phyloP scores from a whole-genome alignment of 768 basidiomycete genomes.

The Strobilomyces dryophilus region DNA sequence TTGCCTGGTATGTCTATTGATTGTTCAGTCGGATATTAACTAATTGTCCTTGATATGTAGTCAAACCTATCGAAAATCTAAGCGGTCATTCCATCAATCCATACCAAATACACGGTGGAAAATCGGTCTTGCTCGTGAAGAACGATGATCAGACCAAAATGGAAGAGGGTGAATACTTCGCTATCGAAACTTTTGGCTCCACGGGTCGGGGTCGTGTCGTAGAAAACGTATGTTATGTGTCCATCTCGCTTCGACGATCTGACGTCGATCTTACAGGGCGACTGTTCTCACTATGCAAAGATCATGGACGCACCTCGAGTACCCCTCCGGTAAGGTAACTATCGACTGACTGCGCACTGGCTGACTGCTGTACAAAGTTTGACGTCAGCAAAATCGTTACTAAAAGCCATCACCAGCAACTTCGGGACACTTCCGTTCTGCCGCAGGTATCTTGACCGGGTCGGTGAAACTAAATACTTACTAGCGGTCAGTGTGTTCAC shows the following conservation, averaged over 20 bases:
- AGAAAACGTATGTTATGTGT: constrained; percentile 54
- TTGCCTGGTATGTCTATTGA: constrained; percentile 55
- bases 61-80: constrained; percentile 91
- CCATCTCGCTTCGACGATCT: background rate
- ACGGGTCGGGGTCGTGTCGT: constrained; percentile 87
- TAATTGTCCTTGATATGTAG: constrained; percentile 36
- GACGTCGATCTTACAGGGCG: constrained; percentile 51
- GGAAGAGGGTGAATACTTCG: constrained; percentile 99
- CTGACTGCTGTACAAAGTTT: constrained; percentile 45
- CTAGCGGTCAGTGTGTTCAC: constrained; percentile 58
- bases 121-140: constrained; percentile 86
- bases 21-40: background rate
- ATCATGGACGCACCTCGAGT: constrained; percentile 65
- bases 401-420: constrained; percentile 84
- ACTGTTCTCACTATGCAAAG: constrained; percentile 90
- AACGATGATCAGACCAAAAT: constrained; percentile 91
- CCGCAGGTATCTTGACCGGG: constrained; percentile 88
- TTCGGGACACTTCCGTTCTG: constrained; percentile 97
- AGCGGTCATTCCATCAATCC: constrained; percentile 91
- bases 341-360: background rate
- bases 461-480: constrained; percentile 90
- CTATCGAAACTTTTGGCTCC: constrained; percentile 98
- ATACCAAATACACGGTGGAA: constrained; percentile 93
- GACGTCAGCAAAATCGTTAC: constrained; percentile 77
- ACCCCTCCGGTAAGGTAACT: constrained; percentile 58